These are phyloP conservation scores for Populus tremula DNA, from an alignment of 345 rosid species.

Conservation along the genomic window DNA sequence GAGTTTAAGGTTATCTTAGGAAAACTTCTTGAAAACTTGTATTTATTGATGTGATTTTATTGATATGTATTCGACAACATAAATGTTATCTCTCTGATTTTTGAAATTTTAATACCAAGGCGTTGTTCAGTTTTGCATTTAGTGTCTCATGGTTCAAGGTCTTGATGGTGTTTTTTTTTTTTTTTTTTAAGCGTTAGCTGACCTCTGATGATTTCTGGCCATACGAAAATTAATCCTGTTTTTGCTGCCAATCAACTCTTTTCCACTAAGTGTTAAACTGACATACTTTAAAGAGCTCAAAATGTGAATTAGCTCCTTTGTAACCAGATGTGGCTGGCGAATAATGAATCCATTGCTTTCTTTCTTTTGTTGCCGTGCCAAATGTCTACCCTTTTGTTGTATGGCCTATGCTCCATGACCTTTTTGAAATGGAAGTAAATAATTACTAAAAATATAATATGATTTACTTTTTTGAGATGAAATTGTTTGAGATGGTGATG, in stretches of 20 bases:
- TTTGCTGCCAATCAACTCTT: neutral
- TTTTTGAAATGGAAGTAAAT: neutral
- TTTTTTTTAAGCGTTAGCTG: neutral
- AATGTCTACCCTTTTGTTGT: neutral
- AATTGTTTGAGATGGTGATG: neutral
- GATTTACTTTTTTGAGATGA: neutral
- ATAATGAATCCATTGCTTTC: neutral
- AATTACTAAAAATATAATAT: neutral
- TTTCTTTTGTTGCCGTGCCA: neutral
- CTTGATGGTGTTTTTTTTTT: too few species aligned
- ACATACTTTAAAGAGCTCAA: neutral
- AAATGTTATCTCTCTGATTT: neutral
- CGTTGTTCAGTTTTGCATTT: neutral
- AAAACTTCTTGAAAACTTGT: too few species aligned
- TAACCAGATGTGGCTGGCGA: neutral
- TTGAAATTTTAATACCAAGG: neutral
- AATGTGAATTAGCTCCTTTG: neutral
- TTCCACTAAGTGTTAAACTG: neutral
- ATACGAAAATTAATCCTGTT: neutral
- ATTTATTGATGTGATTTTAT: neutral
- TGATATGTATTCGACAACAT: neutral
- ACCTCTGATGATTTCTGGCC: neutral
- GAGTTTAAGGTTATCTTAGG: too few species aligned
- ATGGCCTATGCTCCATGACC: neutral
- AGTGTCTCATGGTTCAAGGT: neutral